A percentile compares a stretch with the other conserved stretches of the same genome.
Evolutionary conservation across 192 early-diverging fungal genomes (phyloP).

Genomic region (Entophlyctis luteolus): DNA sequence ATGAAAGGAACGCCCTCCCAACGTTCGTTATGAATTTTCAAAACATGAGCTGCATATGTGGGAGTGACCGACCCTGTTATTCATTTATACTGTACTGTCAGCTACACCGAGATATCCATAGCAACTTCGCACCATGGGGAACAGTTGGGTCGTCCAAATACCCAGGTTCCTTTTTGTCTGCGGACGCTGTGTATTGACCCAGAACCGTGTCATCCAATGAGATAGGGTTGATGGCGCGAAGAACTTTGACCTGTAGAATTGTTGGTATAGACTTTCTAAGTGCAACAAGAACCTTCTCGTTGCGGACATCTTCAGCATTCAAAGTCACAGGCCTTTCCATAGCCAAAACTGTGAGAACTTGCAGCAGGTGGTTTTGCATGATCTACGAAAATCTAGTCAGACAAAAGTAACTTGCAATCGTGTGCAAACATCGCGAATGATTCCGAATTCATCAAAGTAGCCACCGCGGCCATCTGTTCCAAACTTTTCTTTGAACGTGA

Average conservation of each 20-base stretch:
- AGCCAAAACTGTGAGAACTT: slow-evolving; percentile 88
- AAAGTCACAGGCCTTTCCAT: slow-evolving; percentile 90
- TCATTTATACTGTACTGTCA: neutral
- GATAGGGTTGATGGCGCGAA: slow-evolving; percentile 74
- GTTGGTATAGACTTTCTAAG: neutral
- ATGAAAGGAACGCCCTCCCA: slow-evolving; percentile 93
- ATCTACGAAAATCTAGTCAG: slow-evolving; percentile 23
- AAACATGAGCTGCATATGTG: slow-evolving; percentile 84
- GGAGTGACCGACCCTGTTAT: slow-evolving; percentile 67
- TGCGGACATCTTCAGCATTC: slow-evolving; percentile 86
- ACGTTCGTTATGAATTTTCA: slow-evolving; percentile 90
- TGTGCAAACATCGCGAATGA: slow-evolving; percentile 87
- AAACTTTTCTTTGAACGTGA: slow-evolving; percentile 96
- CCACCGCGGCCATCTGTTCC: slow-evolving; percentile 97
- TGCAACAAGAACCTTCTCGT: slow-evolving; percentile 67
- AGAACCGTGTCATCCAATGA: slow-evolving; percentile 77
- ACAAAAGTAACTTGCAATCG: slow-evolving; percentile 7
- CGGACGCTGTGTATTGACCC: slow-evolving; percentile 82
- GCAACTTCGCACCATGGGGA: slow-evolving; percentile 46
- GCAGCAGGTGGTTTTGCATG: slow-evolving; percentile 75
- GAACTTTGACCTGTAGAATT: slow-evolving; percentile 63
- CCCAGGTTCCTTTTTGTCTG: slow-evolving; percentile 79
- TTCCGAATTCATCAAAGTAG: slow-evolving; percentile 99
- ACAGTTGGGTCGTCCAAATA: slow-evolving; percentile 91
- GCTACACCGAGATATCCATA: neutral